Evolutionary conservation across 2,329 filamentous ascomycete species (phyloP), one percentile per base, ranked within the genome.

Genomic region (Colletotrichum lentis): DNA sequence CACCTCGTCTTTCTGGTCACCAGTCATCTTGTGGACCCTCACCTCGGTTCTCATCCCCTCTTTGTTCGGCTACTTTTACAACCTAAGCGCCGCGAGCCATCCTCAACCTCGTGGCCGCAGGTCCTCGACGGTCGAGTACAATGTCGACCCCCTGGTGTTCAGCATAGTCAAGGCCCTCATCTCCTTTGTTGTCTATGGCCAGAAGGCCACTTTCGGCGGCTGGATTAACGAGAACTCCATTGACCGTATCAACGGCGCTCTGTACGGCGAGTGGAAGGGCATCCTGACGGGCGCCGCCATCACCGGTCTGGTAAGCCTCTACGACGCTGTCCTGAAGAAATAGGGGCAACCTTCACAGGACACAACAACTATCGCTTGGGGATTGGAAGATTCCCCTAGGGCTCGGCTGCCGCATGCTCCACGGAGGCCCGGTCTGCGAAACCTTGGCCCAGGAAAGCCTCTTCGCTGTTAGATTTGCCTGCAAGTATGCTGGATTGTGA

Each of bases 121-220:
- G 46, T 37, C 37, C 18, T 46, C 62, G 18, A 66, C 70, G 24
- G 77, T 80, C 46, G 85, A 88, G 71, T 89, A 90, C 71, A 81
- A 84, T 6, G 88, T 95, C 71, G 96, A 99, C 77, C 94, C 94
- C 4, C 82, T 98, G 76, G 91, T 90, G 24, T 99, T 96, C 81
- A 97, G 94, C 81, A 89, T 98, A 65, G 88, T 88, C 73, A 97
- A 97, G 83, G 94, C 91, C 0, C 77, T 98, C 62, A 79, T 94
- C 67, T 89, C 92, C 8, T 97, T 91, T 78, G 85, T 95, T 41
- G 89, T 97, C 20, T 97, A 94, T 76, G 87, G 85, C 11, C 88
- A 90, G 76, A 87, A 86, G 41, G 84, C 86, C 58, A 87, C 85
- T 55, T 86, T 90, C 64, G 82, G 86, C 55, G 90, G 90, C 39